Base-by-base conservation (phyloP, 192 early-diverging fungal genomes). In the Paraglomus brasilianum region DNA sequence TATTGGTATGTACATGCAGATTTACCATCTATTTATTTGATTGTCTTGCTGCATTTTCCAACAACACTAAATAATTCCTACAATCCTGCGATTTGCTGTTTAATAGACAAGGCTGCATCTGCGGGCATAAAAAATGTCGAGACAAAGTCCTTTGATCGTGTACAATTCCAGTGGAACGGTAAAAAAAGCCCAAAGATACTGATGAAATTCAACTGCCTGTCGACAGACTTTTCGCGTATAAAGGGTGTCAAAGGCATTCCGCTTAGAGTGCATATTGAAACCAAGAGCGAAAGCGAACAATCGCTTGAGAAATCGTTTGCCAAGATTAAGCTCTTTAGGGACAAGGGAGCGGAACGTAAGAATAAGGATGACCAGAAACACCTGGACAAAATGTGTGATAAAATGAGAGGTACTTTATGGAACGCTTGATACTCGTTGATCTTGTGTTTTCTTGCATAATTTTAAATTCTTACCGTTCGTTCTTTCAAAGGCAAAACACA, bases 201-300 rank as follows among this genome's bases (percentile, higher is more conserved):
- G 73, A 65, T 92, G 41, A 81, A 83, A 46, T 92, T 90, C 69
- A 89, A 88, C 71, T 90, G 88, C 72, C 74, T 92, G 19, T 92
- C 90, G 2, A 92, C 90, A 0, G 90, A 92, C 62, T 92, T 92
- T 74, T 89, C 87, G 48, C 73, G 87, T n/a, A 87, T 92, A 71
- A 92, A 92, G 77, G 90, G 88, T 42, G 88, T 90, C 49, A 92
- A 90, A 71, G 90, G 90, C 5, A 87, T 90, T 38, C 87, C 87
- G 22, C 76, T 92, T 24, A 81, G 90, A 9, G 73, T 84, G 10
- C 78, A 83, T 42, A 77, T 80, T 7, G 78, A 74, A 59, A 81
- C 63, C 38, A 65, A 70, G 13, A 19, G 59, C 19, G 44, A 48
- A n/a, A 68, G 49, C 42, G 63, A 69, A 15, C 52, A 73, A 24